A percentile compares a stretch with the other conserved stretches of the same genome.
These are phyloP conservation scores for Verruconis gallopava DNA, from an alignment of 2,329 filamentous ascomycete genomes.

Conservation along the genomic window DNA sequence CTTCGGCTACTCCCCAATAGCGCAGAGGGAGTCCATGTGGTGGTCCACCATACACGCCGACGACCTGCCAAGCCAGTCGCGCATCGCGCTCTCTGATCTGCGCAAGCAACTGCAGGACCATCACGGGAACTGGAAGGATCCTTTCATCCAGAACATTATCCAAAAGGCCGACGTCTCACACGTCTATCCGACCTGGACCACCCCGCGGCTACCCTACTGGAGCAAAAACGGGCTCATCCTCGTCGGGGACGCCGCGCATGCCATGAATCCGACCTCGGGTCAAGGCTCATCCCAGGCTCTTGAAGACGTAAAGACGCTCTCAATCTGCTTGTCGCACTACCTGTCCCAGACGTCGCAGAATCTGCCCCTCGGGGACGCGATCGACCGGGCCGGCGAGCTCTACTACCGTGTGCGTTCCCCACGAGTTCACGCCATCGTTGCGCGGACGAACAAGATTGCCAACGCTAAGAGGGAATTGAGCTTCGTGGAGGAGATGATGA, in stretches of 20 bases:
- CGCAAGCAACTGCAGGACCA: conserved; percentile 25
- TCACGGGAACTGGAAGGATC: conserved; percentile 34
- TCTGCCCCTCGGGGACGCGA: conserved; percentile 7
- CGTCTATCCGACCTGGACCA: conserved; percentile 37
- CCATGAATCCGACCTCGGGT: conserved; percentile 39
- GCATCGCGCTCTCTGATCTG: conserved; percentile 15
- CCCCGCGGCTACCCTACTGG: conserved; percentile 36
- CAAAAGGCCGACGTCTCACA: conserved; percentile 25
- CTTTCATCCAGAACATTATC: conserved; percentile 24
- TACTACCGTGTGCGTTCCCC: conserved; percentile 16
- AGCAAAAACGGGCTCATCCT: conserved; percentile 36
- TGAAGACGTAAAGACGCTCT: conserved; percentile 40
- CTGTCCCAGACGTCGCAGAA: conserved; percentile 8
- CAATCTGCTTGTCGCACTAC: conserved; percentile 22
- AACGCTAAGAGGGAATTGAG: conserved; percentile 14
- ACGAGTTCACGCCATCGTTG: conserved; percentile 14
- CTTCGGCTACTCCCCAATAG: conserved; percentile 34
- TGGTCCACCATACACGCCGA: conserved; percentile 29
- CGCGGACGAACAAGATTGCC: conserved; percentile 15
- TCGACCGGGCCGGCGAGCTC: conserved; percentile 13
- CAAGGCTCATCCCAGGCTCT: conserved; percentile 44
- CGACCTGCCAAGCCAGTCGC: conserved; percentile 10
- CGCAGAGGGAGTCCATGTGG: conserved; percentile 26
- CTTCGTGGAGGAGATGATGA: conserved; percentile 15
- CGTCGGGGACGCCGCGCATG: conserved; percentile 45